Evolutionary conservation across 306 rosid species (phyloP).

Genomic region (Fagus crenata): DNA sequence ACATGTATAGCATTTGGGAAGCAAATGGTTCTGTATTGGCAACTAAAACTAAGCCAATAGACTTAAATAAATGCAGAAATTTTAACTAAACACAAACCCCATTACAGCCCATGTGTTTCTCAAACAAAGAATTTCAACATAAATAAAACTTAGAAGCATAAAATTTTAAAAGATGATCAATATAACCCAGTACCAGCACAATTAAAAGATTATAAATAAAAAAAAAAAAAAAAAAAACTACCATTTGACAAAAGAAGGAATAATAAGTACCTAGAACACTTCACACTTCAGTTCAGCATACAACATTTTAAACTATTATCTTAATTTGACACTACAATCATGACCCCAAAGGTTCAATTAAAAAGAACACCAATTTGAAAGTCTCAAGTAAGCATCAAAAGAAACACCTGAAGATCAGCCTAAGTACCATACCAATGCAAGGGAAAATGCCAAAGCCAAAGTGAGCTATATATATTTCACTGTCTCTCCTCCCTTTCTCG

Average conservation of each 20-base stretch:
- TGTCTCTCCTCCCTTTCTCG: slow-evolving; percentile 60
- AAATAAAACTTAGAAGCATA: not conserved
- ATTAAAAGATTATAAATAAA: not conserved
- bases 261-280: not conserved
- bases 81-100: slow-evolving; percentile 10
- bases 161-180: not conserved
- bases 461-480: slow-evolving; percentile 19
- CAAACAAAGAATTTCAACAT: not conserved
- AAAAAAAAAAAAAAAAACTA: not conserved
- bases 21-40: not conserved
- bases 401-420: slow-evolving; percentile 10
- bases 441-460: not conserved
- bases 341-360: not conserved
- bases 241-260: not conserved
- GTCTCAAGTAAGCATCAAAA: not conserved
- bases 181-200: not conserved
- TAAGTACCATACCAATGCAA: slow-evolving; percentile 22
- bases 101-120: slow-evolving; percentile 5
- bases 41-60: not conserved
- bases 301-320: not conserved
- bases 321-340: slow-evolving; percentile 2
- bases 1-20: not conserved
- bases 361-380: slow-evolving; percentile 2
- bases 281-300: not conserved
- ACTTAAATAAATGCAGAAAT: not conserved